A percentile compares a stretch with the other conserved stretches of the same genome.
Evolutionary conservation across 257 asterid species (phyloP).

Genomic region (Gentiana macrophylla): DNA sequence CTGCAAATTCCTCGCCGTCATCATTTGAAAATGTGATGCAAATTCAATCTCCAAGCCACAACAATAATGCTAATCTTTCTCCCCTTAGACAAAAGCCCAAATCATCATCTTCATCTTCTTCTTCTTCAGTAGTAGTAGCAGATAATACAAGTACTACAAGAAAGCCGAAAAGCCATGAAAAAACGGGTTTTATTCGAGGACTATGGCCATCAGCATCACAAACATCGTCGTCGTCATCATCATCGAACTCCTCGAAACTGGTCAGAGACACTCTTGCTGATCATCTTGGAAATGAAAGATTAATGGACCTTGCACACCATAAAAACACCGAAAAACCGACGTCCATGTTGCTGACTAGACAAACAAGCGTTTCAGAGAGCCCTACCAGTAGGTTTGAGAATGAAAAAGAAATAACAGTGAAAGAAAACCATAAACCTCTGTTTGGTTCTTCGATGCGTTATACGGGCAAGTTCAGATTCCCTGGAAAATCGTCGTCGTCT

Average conservation of each 20-base stretch:
- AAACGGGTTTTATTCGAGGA: slow-evolving; percentile 41
- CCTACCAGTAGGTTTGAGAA: slow-evolving; percentile 22
- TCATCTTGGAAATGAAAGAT: slow-evolving; percentile 39
- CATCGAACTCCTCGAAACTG: slow-evolving; percentile 12
- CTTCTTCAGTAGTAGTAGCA: too few relatives aligned
- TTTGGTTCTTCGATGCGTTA: slow-evolving; percentile 57
- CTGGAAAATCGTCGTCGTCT: slow-evolving; percentile 22
- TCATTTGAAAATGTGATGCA: slow-evolving; percentile 17
- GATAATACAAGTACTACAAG: slow-evolving; percentile 14
- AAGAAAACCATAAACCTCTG: slow-evolving; percentile 40
- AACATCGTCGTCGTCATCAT: background rate
- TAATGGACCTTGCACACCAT: slow-evolving; percentile 21
- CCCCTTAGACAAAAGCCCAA: slow-evolving; percentile 27
- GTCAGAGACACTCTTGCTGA: slow-evolving; percentile 30
- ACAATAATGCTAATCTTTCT: slow-evolving; percentile 9
- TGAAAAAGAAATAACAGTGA: slow-evolving; percentile 14
- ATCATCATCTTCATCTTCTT: slow-evolving; percentile 2
- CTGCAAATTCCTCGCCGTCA: slow-evolving; percentile 13
- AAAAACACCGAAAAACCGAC: slow-evolving; percentile 11
- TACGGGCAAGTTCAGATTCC: slow-evolving; percentile 36
- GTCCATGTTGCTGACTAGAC: slow-evolving; percentile 22
- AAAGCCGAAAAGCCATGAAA: slow-evolving; percentile 31
- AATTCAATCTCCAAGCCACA: slow-evolving; percentile 30
- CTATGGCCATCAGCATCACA: slow-evolving; percentile 63
- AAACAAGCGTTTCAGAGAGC: slow-evolving; percentile 46